A percentile compares a stretch with the other conserved stretches of the same genome.
Evolutionary conservation across 2,329 filamentous ascomycete species (phyloP).

Genomic region (Sphaceloma murrayae): DNA sequence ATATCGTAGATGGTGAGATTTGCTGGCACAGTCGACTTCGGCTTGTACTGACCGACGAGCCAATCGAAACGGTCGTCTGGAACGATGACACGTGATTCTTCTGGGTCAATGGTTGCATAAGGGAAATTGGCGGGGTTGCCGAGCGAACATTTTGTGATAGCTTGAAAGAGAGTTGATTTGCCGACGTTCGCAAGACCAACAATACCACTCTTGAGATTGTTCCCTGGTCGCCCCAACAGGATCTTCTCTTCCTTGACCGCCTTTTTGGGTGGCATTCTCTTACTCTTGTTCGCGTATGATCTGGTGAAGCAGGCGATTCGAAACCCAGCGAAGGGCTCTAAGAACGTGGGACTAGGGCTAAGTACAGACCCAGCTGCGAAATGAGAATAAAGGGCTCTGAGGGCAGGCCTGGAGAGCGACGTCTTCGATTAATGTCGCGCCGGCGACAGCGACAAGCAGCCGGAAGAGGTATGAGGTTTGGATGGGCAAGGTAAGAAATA

Average conservation of each 20-base stretch:
- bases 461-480: not conserved
- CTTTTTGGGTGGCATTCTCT: slow-evolving; percentile 96
- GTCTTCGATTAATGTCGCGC: slow-evolving; percentile 4
- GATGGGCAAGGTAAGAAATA: not conserved
- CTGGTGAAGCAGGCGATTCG: slow-evolving; percentile 25
- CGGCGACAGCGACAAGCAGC: not conserved
- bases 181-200: slow-evolving; percentile 96
- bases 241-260: slow-evolving; percentile 86
- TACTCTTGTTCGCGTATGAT: slow-evolving; percentile 49
- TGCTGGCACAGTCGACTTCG: slow-evolving; percentile 92
- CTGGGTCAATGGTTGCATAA: slow-evolving; percentile 96
- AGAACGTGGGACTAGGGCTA: too few relatives aligned
- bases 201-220: slow-evolving; percentile 98
- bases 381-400: slow-evolving; percentile 6
- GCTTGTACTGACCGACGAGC: slow-evolving; percentile 93
- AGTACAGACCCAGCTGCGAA: slow-evolving; percentile 11
- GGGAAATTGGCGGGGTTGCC: slow-evolving; percentile 99
- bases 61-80: slow-evolving; percentile 94
- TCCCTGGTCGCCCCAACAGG: slow-evolving; percentile 87
- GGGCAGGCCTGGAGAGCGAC: not conserved
- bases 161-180: slow-evolving; percentile 99
- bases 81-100: slow-evolving; percentile 94
- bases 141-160: slow-evolving; percentile 93
- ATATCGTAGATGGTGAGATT: slow-evolving; percentile 99
- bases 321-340: slow-evolving; percentile 1